Conservation (phyloP, 1,284 basidiomycete species). For the Fomitopsis betulina region DNA sequence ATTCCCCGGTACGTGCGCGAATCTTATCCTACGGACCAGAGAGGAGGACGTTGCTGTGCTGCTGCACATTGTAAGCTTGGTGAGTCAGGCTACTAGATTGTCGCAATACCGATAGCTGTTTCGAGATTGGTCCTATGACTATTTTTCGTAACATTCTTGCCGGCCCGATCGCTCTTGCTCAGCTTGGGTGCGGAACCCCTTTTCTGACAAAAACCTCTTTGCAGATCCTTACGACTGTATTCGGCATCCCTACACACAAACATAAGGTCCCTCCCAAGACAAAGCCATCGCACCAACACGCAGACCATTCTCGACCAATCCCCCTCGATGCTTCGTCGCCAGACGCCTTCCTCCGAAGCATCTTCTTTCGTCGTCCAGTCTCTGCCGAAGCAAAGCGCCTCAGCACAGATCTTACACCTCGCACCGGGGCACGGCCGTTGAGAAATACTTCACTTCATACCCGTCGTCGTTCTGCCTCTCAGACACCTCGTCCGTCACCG, state of each 20-base stretch:
- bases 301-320: neutral
- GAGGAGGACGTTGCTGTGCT: conserved; percentile 59
- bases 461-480: conserved; percentile 20
- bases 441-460: conserved; percentile 6
- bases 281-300: conserved; percentile 1
- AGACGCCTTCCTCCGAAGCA: conserved; percentile 45
- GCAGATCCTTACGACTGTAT: conserved; percentile 55
- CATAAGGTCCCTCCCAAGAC: conserved; percentile 39
- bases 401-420: conserved; percentile 13
- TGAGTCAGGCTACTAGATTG: conserved; percentile 32
- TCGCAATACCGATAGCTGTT: no score
- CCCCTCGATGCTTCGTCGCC: conserved; percentile 13
- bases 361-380: conserved; percentile 39
- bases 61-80: conserved; percentile 49
- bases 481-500: conserved; percentile 9
- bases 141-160: no score
- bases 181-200: neutral
- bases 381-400: conserved; percentile 37
- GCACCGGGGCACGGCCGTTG: conserved; percentile 7
- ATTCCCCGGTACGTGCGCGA: conserved; percentile 32
- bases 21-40: conserved; percentile 55
- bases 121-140: no score
- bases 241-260: conserved; percentile 55
- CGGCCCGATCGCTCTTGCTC: no score
- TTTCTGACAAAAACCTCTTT: neutral